Base-by-base conservation (phyloP, 345 rosid genomes). In the Anastatica hierochuntica region DNA sequence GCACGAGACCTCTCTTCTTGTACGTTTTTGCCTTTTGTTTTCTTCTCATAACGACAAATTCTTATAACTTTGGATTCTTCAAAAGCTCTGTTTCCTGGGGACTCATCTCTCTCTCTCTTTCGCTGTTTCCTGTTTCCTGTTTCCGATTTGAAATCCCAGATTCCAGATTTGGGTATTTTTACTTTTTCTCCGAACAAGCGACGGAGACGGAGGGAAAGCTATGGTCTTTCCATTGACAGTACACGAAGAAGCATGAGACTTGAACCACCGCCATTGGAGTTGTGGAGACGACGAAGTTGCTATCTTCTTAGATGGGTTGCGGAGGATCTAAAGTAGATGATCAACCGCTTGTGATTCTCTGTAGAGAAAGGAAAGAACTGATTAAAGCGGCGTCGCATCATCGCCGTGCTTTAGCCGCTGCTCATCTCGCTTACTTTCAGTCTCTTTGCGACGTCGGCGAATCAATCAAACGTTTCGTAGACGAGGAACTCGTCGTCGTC, bases 311-410 rank as follows among this genome's bases (percentile, higher is more conserved):
- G 16, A 88, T 90, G 98, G 98, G 98, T 70, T 90, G 98, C 65
- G 90, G 87, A 68, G 87, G 73, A 41, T 90, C 98, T 71, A 90
- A 90, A 53, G 79, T 76, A 16, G 98, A 87, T 49, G 81, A 86
- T 51, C 73, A 77, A 54, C 75, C 82, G 31, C 74, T 86, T 17
- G 96, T 87, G 56, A 71, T 69, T 11, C 86, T 82, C 59, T 86
- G 98, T 58, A 72, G 81, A 23, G 85, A 90, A 56, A 77, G 98
- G 15, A 86, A 78, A 44, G 74, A 90, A 39, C 74, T 78, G 3
- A 66, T 86, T 23, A 84, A 76, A 49, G 83, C 82, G 8, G 96
- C 95, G 14, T 58, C 89, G 37, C 72, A 80, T 24, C 74, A 82
- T 53, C 95, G 96, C 26, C 75, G 49, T 66, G 88, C 86, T 33